These are phyloP conservation scores for Neospora caninum DNA, from an alignment of 169 alveolate species.

Conservation along the genomic window DNA sequence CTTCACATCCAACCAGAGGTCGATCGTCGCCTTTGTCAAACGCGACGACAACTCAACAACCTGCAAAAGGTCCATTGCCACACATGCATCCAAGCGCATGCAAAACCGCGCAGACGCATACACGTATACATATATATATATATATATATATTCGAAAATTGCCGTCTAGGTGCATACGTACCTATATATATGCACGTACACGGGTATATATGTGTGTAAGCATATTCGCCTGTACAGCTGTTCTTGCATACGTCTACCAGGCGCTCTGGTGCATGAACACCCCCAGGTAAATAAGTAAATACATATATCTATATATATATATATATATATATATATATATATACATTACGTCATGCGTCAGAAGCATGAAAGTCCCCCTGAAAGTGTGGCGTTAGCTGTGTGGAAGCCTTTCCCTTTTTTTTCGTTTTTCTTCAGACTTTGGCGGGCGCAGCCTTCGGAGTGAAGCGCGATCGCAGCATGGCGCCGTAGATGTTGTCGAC, in stretches of 20 bases:
- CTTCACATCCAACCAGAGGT: slow-evolving; percentile 85
- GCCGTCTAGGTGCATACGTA: neutral
- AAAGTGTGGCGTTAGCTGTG: neutral
- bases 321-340: neutral
- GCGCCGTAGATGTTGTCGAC: slow-evolving; percentile 96
- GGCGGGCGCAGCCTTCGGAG: slow-evolving; percentile 79
- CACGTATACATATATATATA: neutral
- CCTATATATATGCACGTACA: neutral
- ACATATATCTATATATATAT: slow-evolving; percentile 49
- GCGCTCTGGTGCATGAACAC: too few relatives aligned
- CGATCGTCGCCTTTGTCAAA: slow-evolving; percentile 91
- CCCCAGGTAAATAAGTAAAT: neutral
- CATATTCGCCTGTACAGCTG: neutral
- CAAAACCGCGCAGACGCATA: neutral
- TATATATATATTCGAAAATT: neutral
- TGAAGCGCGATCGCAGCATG: slow-evolving; percentile 90
- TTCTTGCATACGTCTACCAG: too few relatives aligned
- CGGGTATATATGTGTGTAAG: neutral
- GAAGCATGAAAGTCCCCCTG: neutral
- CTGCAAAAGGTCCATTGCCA: slow-evolving; percentile 58
- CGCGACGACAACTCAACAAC: slow-evolving; percentile 84
- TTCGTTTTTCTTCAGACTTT: too few relatives aligned
- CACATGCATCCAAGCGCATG: neutral
- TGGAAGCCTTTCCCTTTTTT: neutral
- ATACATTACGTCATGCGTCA: too few relatives aligned